phyloP scores from a whole-genome alignment of 2,329 filamentous ascomycete species.

The Lecanosticta acicola region DNA sequence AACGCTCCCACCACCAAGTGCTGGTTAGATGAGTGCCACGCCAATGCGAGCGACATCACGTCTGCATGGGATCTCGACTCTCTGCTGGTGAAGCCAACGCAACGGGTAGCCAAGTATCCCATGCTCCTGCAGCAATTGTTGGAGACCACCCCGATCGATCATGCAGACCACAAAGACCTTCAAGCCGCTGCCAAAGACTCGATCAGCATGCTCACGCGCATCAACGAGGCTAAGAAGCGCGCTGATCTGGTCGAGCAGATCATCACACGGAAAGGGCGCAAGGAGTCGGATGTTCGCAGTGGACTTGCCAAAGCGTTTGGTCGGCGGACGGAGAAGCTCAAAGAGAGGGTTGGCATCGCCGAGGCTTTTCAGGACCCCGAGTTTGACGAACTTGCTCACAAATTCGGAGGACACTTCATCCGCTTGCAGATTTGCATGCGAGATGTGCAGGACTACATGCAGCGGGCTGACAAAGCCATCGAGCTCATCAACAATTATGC shows the following conservation, averaged over 20 bases:
- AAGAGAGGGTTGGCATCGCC: conserved; percentile 59
- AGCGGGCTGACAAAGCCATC: conserved; percentile 73
- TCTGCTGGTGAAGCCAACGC: conserved; percentile 93
- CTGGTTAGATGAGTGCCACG: conserved; percentile 90
- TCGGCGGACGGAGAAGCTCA: conserved; percentile 80
- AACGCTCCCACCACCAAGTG: conserved; percentile 59
- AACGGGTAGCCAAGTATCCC: conserved; percentile 89
- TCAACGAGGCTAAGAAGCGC: conserved; percentile 93
- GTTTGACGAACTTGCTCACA: conserved; percentile 75
- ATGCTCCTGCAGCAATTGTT: conserved; percentile 76
- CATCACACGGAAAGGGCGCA: conserved; percentile 69
- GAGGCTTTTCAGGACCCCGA: conserved; percentile 70
- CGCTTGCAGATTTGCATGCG: conserved; percentile 86
- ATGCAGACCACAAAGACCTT: conserved; percentile 70
- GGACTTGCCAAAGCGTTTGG: conserved; percentile 85
- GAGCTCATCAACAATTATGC: conserved; percentile 75
- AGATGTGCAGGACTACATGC: conserved; percentile 88
- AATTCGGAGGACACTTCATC: conserved; percentile 86
- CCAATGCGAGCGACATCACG: conserved; percentile 86
- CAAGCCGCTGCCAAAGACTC: conserved; percentile 67
- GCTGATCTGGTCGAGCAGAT: conserved; percentile 89
- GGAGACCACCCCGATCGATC: conserved; percentile 70
- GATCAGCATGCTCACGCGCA: conserved; percentile 57
- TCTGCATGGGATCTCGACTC: conserved; percentile 93
- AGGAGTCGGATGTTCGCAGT: conserved; percentile 81